Conservation (phyloP, 78 protist genomes). For the Dictyostelium discoideum region DNA sequence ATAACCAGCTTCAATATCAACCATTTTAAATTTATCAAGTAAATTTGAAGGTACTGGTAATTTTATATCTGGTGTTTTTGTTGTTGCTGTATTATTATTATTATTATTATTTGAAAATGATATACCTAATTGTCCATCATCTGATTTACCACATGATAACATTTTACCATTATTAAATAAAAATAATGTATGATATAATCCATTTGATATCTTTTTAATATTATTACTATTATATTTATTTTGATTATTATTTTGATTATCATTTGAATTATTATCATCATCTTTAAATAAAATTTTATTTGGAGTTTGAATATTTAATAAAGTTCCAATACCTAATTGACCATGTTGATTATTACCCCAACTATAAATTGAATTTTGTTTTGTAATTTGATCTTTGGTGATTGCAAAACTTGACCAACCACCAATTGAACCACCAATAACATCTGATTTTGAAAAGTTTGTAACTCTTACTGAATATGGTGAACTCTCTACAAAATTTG, state of each 20-base stretch:
- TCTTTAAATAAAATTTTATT: neutral
- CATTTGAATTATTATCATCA: neutral
- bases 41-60: conserved; percentile 15
- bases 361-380: neutral
- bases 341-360: conserved; percentile 70
- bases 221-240: neutral
- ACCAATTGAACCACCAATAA: conserved; percentile 35
- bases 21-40: neutral
- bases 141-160: conserved; percentile 43
- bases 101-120: neutral
- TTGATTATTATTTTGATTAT: too few relatives aligned
- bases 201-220: neutral
- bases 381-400: neutral
- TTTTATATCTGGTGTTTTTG: neutral
- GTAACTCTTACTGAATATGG: conserved; percentile 27
- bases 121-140: conserved; percentile 54
- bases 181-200: neutral
- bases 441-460: conserved; percentile 3
- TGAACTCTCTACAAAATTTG: conserved; percentile 41
- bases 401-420: conserved; percentile 52
- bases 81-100: neutral
- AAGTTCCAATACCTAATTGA: conserved; percentile 42
- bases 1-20: conserved; percentile 11
- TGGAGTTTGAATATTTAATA: conserved; percentile 39
- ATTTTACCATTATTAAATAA: conserved; percentile 23